Evolutionary conservation across 768 basidiomycete species (phyloP), one percentile per base, ranked within the genome.

Genomic region (Phylloporus arenicola): DNA sequence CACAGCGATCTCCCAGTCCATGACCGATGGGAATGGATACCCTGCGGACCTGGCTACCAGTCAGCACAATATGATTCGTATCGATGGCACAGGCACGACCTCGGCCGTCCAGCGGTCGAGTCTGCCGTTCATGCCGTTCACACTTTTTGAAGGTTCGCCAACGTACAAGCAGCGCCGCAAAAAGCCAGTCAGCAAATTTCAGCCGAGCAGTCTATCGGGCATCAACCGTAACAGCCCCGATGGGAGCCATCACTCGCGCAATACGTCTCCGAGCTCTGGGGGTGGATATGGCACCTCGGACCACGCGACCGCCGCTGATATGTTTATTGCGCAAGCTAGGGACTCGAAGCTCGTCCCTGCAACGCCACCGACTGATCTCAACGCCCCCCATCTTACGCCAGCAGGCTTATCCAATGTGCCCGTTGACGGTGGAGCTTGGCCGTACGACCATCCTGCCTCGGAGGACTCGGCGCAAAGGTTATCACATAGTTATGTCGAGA

Each of bases 101-200:
- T 53, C 65, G 4, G 27, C 52, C 37, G 35, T 45, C 24, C 67
- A 68, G 24, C 55, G 54, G 25, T 27, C 60, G 12, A 47, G 48
- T 31, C 46, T 60, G 34, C 70, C 81, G 16, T 79, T 86, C 68
- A 80, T 84, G 65, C 76, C 75, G 24, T 78, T 87, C 63, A 80
- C 85, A n/a, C 71, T 91, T 40, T 85, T 91, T 46, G 86, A 89
- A 64, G 92, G 92, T 13, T 85, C 81, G 53, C 86, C 91, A 5
- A 80, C 82, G 3, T 96, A 96, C 75, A 96, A 96, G 70, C 86
- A 88, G 61, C 78, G 93, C 24, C 79, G 86, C 56, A 90, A 90
- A 74, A 90, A 88, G 65, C 75, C 76, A 30, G 65, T 70, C 29
- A 80, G 78, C 19, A 65, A 63, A 53, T 54, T 58, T 48, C 58